Conservation (phyloP, 306 rosid species). For the Lathyrus sativus region DNA sequence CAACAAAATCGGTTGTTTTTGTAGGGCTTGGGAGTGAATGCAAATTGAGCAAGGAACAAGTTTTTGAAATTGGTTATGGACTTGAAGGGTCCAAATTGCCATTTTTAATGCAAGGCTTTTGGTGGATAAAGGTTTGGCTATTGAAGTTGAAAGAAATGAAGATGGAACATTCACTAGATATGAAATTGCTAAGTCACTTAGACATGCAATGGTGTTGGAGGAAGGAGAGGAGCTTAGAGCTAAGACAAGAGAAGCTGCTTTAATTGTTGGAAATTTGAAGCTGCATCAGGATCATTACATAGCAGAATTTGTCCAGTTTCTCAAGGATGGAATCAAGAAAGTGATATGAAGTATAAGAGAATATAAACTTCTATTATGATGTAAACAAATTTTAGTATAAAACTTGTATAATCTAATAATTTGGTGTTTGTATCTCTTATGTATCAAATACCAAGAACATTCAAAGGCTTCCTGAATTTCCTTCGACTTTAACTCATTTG, state of each 20-base stretch:
- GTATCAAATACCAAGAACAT: no score
- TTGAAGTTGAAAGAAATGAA: conserved; percentile 42
- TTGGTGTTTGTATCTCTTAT: no score
- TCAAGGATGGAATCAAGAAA: conserved; percentile 21
- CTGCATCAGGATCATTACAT: conserved; percentile 33
- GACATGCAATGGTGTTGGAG: conserved; percentile 40
- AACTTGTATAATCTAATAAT: no score
- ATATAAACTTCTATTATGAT: no score
- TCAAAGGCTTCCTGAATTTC: not conserved
- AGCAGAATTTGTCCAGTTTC: conserved; percentile 33
- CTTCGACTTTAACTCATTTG: not conserved
- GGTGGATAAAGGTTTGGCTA: conserved; percentile 46
- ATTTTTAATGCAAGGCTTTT: conserved; percentile 48
- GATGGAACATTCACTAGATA: conserved; percentile 48
- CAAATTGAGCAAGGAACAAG: conserved; percentile 41
- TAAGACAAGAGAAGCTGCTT: conserved; percentile 38
- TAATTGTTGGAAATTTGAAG: conserved; percentile 32
- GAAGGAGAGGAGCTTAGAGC: conserved; percentile 45
- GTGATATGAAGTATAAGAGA: not conserved
- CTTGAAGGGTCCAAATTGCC: conserved; percentile 47
- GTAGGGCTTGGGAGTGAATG: no score
- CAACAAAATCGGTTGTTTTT: no score
- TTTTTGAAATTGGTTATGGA: conserved; percentile 50
- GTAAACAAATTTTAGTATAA: no score
- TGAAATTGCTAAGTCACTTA: conserved; percentile 42